Base-by-base conservation (phyloP, 225 moss, liverwort and hornwort genomes). In the Polytrichum formosum region DNA sequence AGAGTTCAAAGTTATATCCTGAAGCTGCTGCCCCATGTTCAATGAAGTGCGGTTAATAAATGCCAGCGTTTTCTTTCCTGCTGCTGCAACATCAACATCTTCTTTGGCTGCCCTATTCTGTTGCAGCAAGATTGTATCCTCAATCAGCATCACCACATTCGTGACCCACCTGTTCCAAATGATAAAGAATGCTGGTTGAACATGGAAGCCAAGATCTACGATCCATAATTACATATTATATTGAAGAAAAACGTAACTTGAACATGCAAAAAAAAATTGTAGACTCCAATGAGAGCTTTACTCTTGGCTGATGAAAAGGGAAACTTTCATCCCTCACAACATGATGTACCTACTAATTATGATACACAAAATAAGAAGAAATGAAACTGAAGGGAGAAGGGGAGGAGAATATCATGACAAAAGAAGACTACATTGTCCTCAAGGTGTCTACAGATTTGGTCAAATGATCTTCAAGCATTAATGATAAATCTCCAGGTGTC, bases 21-120 rank as follows among this genome's bases (percentile, higher is more conserved):
- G 88, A 69, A 91, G 84, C 56, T 91, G 84, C 68, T 80, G 86
- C 53, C 77, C 78, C 88, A 91, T 88, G 54, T 76, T 79, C 59
- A 91, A 68, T 16, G 88, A 84, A 67, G 88, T 76, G 9, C 86
- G 80, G 63, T 72, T 72, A 21, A 88, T 80, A 46, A 91, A 81
- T 21, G 72, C 35, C 65, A 74, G 29, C 53, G 88, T 29, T 64
- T 77, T 78, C 55, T 55, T 65, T 28, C 58, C 23, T 18, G 67
- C 73, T 58, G 67, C 61, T 67, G 76, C 13, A 46, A 16, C 46
- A 46, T 46, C 69, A 54, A 55, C 80, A 27, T 81, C 77, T 5
- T 74, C 69, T 26, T 72, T 28, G 70, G 54, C 79, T 75, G 22
- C 74, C 53, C 81, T 81, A n/a, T 71, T 28, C 25, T 28, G 30